A percentile compares a stretch with the other conserved stretches of the same genome.
phyloP scores from a whole-genome alignment of 2,329 filamentous ascomycete species.

The Gliomastix tumulicola region DNA sequence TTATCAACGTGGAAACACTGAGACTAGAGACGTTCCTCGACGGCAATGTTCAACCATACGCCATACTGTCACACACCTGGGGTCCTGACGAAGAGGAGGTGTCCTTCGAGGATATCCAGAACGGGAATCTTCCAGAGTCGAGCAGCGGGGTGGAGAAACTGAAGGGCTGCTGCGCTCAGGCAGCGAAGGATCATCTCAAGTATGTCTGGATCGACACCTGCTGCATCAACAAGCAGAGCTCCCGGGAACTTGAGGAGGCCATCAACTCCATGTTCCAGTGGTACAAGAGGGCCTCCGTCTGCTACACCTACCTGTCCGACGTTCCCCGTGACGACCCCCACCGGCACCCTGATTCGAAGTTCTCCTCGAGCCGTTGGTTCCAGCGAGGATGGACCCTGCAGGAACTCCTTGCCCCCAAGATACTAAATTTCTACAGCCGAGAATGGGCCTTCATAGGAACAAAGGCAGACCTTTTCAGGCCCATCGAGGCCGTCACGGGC shows the following conservation, averaged over 20 bases:
- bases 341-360: neutral
- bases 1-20: neutral
- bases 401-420: constrained; percentile 10
- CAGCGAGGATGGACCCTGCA: constrained; percentile 11
- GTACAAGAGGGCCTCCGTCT: constrained; percentile 16
- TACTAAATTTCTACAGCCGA: constrained; percentile 12
- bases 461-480: neutral
- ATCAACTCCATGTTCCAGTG: constrained; percentile 19
- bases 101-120: constrained; percentile 11
- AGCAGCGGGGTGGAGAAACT: constrained; percentile 6
- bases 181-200: constrained; percentile 5
- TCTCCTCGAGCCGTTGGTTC: constrained; percentile 12
- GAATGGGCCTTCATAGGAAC: constrained; percentile 7
- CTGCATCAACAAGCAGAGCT: constrained; percentile 21
- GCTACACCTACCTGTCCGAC: constrained; percentile 15
- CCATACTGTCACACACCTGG: constrained; percentile 16
- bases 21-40: neutral
- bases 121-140: neutral
- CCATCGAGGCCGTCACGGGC: constrained; percentile 3
- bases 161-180: constrained; percentile 6
- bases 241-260: constrained; percentile 14
- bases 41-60: constrained; percentile 6
- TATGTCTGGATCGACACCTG: constrained; percentile 17
- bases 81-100: constrained; percentile 8
- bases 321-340: constrained; percentile 5